Base-by-base conservation (phyloP, 371 early-diverging fungal species). In the Syncephalis plumigaleata region DNA sequence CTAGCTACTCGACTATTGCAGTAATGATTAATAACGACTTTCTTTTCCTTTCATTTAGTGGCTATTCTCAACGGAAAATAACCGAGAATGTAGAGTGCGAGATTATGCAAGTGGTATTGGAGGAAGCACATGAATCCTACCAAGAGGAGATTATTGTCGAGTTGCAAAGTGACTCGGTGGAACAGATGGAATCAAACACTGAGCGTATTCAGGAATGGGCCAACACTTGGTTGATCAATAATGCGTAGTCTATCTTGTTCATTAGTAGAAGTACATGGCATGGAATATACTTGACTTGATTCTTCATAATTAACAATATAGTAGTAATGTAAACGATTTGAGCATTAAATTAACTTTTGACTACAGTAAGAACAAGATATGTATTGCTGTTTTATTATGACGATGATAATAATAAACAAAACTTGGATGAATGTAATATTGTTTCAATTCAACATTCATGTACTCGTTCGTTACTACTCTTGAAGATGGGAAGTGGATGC, bases 21-120 rank as follows among this genome's bases (percentile, higher is more conserved):
- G n/a, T 25, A 25, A 1, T 27, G 5, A n/a, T 9, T 39, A 5
- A 13, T 22, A 48, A 22, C 13, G 21, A 23, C 17, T 36, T 2
- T 39, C 9, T 50, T 42, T 7, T 39, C 36, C 21, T n/a, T 8
- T n/a, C n/a, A n/a, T n/a, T 11, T 55, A 84, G 93, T 58, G 81
- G 84, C 42, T 99, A 98, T 61, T 72, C 72, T 53, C 59, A 69
- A 40, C 73, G 76, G 40, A 99, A 99, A 67, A 83, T 96, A 46
- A 66, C 79, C 31, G 98, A 98, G 63, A 99, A 98, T 56, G 73
- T 98, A 55, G 87, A 91, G 57, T 90, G 91, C 65, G 99, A 98
- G 64, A 98, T 95, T 55, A 92, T 98, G 90, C 89, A 91, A 59
- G 89, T 98, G 3, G 83, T 95, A 2, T 65, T 84, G 53, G 92